Conservation (phyloP, 495 filamentous ascomycete genomes). For the Talaromyces nanjingensis region DNA sequence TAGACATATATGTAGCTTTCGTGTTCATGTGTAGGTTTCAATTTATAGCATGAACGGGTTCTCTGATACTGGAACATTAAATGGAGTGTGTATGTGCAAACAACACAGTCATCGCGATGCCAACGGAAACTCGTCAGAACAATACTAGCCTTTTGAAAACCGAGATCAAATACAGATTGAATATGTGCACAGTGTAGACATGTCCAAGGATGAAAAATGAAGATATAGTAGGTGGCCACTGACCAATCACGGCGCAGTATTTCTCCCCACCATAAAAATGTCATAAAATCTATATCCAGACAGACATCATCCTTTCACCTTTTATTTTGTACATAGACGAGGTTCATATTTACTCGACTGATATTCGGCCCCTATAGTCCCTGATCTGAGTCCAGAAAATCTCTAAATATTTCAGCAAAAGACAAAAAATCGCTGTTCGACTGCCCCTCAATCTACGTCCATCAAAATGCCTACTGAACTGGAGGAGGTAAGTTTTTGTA, state of each 20-base stretch:
- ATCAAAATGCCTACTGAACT: conserved; percentile 8
- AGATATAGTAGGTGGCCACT: background rate
- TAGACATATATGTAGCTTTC: background rate
- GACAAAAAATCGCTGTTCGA: background rate
- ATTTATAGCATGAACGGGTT: background rate
- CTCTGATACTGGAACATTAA: background rate
- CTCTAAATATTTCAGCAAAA: background rate
- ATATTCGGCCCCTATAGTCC: too few relatives aligned
- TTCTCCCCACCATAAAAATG: conserved; percentile 3
- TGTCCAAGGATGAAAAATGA: background rate
- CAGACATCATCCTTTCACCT: background rate
- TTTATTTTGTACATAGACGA: background rate
- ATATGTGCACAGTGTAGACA: background rate
- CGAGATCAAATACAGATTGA: background rate
- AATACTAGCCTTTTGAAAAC: background rate
- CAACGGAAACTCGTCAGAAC: too few relatives aligned
- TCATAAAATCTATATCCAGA: background rate
- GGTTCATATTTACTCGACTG: too few relatives aligned
- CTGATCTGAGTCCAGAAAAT: too few relatives aligned
- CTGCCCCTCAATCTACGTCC: background rate
- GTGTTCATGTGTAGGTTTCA: background rate
- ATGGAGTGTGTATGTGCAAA: background rate
- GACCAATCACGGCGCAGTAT: background rate
- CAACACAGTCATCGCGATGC: background rate
- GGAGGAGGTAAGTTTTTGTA: conserved; percentile 8